These are phyloP conservation scores for Dissoconium aciculare DNA, from an alignment of 2,329 filamentous ascomycete genomes.

Conservation along the genomic window DNA sequence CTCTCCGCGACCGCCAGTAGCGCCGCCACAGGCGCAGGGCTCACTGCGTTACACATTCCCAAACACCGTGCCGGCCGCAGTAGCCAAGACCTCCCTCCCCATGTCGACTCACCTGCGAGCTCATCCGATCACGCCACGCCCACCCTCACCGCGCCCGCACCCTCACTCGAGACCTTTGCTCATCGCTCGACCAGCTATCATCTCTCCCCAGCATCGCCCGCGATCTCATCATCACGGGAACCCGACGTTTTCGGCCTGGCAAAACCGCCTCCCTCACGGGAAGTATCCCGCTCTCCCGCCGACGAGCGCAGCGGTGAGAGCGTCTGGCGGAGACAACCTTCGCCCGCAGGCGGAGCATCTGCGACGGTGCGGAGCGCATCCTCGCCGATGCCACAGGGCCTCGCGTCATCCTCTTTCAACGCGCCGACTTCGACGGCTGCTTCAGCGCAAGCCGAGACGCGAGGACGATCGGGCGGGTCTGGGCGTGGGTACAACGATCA, in stretches of 20 bases:
- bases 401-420: background rate
- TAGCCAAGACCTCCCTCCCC: slow-evolving; percentile 24
- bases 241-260: too few species aligned
- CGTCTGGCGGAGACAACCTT: too few species aligned
- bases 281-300: too few species aligned
- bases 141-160: too few species aligned
- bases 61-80: slow-evolving; percentile 4
- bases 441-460: background rate
- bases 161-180: too few species aligned
- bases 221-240: too few species aligned
- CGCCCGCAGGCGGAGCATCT: background rate
- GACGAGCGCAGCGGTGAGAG: too few species aligned
- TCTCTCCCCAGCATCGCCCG: too few species aligned
- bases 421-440: background rate
- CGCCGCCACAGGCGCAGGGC: background rate
- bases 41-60: background rate
- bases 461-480: background rate
- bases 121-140: background rate
- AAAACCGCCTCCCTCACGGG: too few species aligned
- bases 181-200: too few species aligned
- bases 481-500: slow-evolving; percentile 27
- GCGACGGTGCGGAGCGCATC: background rate
- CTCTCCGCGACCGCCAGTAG: background rate
- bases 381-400: background rate
- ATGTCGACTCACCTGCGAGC: slow-evolving; percentile 2